Conservation (phyloP, 352 stramenopile species). For the Halophytophthora polymorphica region DNA sequence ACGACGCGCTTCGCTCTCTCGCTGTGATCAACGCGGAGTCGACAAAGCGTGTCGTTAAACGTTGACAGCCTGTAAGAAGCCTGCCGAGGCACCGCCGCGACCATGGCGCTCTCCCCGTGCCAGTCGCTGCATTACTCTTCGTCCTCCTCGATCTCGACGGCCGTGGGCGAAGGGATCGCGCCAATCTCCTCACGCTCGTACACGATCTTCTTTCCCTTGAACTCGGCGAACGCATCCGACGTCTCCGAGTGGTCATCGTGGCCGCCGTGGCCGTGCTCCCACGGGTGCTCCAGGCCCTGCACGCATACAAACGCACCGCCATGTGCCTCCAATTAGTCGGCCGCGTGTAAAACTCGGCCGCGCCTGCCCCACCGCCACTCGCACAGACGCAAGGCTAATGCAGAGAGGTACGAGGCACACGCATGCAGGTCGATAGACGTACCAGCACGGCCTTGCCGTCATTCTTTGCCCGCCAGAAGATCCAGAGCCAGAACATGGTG, state of each 20-base stretch:
- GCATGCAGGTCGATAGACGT: slow-evolving; percentile 8
- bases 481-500: slow-evolving; percentile 89
- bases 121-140: slow-evolving; percentile 26
- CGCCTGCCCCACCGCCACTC: not conserved
- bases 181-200: slow-evolving; percentile 73
- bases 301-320: not conserved
- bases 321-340: too few relatives aligned
- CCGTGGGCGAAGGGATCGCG: slow-evolving; percentile 51
- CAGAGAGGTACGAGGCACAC: not conserved
- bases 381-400: not conserved
- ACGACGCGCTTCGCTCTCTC: too few relatives aligned
- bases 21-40: too few relatives aligned
- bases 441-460: slow-evolving; percentile 80
- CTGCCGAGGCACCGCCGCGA: too few relatives aligned
- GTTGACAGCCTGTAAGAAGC: too few relatives aligned
- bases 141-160: slow-evolving; percentile 46
- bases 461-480: slow-evolving; percentile 89
- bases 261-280: slow-evolving; percentile 68
- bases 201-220: slow-evolving; percentile 50
- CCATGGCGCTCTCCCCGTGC: slow-evolving; percentile 24
- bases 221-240: slow-evolving; percentile 25
- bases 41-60: too few relatives aligned
- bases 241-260: slow-evolving; percentile 39
- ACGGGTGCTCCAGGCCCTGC: slow-evolving; percentile 84
- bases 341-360: too few relatives aligned